phyloP scores from a whole-genome alignment of 139 green algal species.

The Pleodorina starrii region DNA sequence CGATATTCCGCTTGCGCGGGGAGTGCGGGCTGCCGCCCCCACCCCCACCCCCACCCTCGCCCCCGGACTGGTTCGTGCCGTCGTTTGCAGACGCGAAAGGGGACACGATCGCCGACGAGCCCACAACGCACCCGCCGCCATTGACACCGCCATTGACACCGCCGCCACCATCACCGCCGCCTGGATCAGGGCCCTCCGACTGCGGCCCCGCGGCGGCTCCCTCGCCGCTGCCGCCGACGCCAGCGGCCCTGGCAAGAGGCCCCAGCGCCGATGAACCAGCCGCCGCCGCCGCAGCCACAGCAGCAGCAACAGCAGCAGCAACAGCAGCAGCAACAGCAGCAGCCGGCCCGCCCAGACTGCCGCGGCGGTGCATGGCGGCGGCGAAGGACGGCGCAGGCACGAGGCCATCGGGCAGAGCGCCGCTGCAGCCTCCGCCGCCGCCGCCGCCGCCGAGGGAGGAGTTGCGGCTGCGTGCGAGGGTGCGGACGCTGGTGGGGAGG shows the following conservation, averaged over 20 bases:
- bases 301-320: neutral
- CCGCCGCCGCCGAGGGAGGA: neutral
- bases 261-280: neutral
- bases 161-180: neutral
- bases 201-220: too few relatives aligned
- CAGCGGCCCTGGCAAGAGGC: neutral
- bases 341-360: neutral
- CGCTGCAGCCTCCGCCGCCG: neutral
- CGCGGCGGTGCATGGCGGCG: neutral
- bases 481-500: slow-evolving; percentile 1
- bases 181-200: too few relatives aligned
- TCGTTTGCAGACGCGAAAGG: neutral
- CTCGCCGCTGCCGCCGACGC: neutral
- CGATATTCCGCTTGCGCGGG: neutral
- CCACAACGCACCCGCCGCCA: too few relatives aligned
- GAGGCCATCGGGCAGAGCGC: neutral
- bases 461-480: neutral
- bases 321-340: neutral
- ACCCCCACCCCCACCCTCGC: neutral
- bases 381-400: neutral
- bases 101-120: too few relatives aligned
- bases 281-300: neutral
- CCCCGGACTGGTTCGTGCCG: too few relatives aligned
- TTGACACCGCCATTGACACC: neutral
- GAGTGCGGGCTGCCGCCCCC: neutral